A percentile compares a stretch with the other conserved stretches of the same genome.
Evolutionary conservation across 768 basidiomycete genomes (phyloP).

Genomic region (Trametes meyenii): DNA sequence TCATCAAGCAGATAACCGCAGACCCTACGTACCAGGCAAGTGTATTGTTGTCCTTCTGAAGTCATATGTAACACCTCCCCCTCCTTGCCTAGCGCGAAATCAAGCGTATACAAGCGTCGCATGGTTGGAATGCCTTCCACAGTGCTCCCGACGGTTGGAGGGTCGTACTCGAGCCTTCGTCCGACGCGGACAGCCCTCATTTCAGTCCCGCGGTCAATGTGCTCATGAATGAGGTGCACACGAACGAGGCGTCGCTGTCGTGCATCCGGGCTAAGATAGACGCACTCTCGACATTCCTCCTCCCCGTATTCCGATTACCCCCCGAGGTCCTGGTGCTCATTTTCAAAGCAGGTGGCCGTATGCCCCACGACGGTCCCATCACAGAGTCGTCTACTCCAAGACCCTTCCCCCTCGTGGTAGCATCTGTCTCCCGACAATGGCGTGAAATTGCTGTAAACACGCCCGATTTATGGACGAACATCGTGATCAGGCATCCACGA

Average conservation of each 20-base stretch:
- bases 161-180: constrained; percentile 19
- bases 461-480: constrained; percentile 28
- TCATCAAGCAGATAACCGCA: constrained; percentile 26
- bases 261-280: constrained; percentile 28
- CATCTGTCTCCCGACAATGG: constrained; percentile 30
- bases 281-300: constrained; percentile 26
- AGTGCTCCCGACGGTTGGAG: constrained; percentile 18
- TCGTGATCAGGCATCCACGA: constrained; percentile 22
- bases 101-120: constrained; percentile 15
- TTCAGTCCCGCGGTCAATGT: constrained; percentile 18
- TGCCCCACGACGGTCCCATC: constrained; percentile 19
- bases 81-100: constrained; percentile 8
- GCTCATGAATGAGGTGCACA: constrained; percentile 24
- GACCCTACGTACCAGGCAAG: constrained; percentile 27
- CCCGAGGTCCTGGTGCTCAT: constrained; percentile 27
- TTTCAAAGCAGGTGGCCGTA: constrained; percentile 24
- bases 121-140: constrained; percentile 16
- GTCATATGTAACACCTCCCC: not conserved
- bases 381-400: constrained; percentile 9
- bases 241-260: constrained; percentile 25
- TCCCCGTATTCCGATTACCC: constrained; percentile 29
- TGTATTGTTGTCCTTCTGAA: not conserved
- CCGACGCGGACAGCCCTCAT: constrained; percentile 8
- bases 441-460: constrained; percentile 23
- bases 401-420: constrained; percentile 26